These are phyloP conservation scores for Pezicula carpinea DNA, from an alignment of 2,329 filamentous ascomycete genomes.

Conservation along the genomic window DNA sequence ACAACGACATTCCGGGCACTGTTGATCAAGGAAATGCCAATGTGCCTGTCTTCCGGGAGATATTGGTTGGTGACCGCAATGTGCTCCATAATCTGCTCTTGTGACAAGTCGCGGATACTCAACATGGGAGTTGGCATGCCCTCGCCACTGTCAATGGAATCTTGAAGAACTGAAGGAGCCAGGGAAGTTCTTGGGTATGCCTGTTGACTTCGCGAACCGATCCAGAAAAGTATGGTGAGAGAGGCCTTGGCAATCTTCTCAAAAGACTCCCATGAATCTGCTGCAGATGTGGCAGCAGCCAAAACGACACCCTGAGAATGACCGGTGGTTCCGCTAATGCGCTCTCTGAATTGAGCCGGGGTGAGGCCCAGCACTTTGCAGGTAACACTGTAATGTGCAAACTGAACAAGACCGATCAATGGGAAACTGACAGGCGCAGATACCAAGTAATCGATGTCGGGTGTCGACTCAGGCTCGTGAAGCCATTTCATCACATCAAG, in stretches of 20 bases:
- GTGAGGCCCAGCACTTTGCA: constrained; percentile 88
- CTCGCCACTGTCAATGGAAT: constrained; percentile 91
- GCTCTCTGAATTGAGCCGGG: constrained; percentile 80
- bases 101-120: constrained; percentile 89
- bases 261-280: constrained; percentile 91
- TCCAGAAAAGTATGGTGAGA: constrained; percentile 95
- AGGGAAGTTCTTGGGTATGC: constrained; percentile 94
- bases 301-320: constrained; percentile 97
- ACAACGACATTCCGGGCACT: constrained; percentile 96
- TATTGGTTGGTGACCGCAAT: constrained; percentile 97
- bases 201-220: constrained; percentile 93
- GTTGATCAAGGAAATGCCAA: constrained; percentile 92
- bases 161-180: constrained; percentile 83
- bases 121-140: constrained; percentile 97
- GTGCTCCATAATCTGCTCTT: constrained; percentile 87
- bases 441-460: constrained; percentile 89
- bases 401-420: constrained; percentile 90
- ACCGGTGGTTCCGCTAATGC: constrained; percentile 83
- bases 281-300: constrained; percentile 84
- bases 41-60: constrained; percentile 85
- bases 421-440: constrained; percentile 95
- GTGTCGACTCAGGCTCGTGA: constrained; percentile 80
- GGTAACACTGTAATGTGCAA: constrained; percentile 92
- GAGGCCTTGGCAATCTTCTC: constrained; percentile 73
- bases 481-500: constrained; percentile 93